A percentile compares a stretch with the other conserved stretches of the same genome.
These are phyloP conservation scores for Cyclotella kingstonii DNA, from an alignment of 108 stramenopile species.

Conservation along the genomic window DNA sequence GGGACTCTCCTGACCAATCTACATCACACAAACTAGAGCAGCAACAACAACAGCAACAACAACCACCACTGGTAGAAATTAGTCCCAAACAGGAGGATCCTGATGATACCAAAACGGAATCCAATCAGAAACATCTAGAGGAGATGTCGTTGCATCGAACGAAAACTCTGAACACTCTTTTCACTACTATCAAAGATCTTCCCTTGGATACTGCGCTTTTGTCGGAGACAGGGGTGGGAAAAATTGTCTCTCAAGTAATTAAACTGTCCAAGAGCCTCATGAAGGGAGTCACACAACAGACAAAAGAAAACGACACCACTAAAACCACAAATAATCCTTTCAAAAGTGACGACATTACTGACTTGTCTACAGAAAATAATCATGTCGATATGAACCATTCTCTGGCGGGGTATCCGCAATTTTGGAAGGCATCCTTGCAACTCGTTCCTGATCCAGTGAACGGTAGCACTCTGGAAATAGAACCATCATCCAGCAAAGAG, in stretches of 20 bases:
- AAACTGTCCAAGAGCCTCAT: slow-evolving; percentile 21
- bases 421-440: neutral
- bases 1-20: neutral
- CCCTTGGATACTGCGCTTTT: slow-evolving; percentile 35
- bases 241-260: slow-evolving; percentile 15
- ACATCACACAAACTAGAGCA: too few relatives aligned
- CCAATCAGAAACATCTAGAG: neutral
- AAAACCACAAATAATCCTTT: neutral
- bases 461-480: neutral
- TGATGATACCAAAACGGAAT: neutral
- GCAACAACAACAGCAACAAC: too few relatives aligned
- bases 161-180: neutral
- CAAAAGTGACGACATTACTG: too few relatives aligned
- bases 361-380: neutral
- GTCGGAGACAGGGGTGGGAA: slow-evolving; percentile 32
- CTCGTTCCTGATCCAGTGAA: neutral
- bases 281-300: neutral
- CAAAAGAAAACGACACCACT: neutral
- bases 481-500: neutral
- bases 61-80: too few relatives aligned
- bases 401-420: slow-evolving; percentile 10
- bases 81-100: too few relatives aligned
- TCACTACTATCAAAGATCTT: slow-evolving; percentile 7
- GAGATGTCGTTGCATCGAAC: neutral
- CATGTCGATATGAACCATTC: slow-evolving; percentile 3